phyloP scores from a whole-genome alignment of 495 filamentous ascomycete genomes.

The Xylaria palmicola region DNA sequence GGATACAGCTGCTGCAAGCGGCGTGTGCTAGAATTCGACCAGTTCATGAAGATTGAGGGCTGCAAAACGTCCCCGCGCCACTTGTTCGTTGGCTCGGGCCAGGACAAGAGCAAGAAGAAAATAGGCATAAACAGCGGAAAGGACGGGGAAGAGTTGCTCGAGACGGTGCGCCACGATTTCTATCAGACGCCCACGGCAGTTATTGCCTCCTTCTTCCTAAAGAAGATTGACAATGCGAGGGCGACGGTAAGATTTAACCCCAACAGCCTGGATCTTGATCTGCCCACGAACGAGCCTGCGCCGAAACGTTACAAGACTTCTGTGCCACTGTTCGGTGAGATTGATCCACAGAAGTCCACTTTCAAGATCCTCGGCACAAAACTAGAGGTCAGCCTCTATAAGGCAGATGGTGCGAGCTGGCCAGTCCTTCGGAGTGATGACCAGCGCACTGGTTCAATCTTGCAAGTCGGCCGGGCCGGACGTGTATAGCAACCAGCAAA shows the following conservation, averaged over 20 bases:
- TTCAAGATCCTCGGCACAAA: conserved; percentile 95
- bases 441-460: conserved; percentile 70
- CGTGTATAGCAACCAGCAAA: conserved; percentile 46
- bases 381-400: conserved; percentile 80
- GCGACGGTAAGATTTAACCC: conserved; percentile 67
- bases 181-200: conserved; percentile 87
- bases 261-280: conserved; percentile 65
- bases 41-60: conserved; percentile 93
- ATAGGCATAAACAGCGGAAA: conserved; percentile 33
- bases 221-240: conserved; percentile 86
- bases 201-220: conserved; percentile 90
- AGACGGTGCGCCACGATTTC: conserved; percentile 82
- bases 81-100: conserved; percentile 78
- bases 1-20: conserved; percentile 97
- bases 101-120: conserved; percentile 57
- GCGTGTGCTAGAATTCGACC: conserved; percentile 92
- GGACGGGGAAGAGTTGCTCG: conserved; percentile 58
- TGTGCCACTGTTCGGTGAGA: conserved; percentile 72
- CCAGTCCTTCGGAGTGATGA: conserved; percentile 87
- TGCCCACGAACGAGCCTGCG: conserved; percentile 73
- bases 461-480: conserved; percentile 79
- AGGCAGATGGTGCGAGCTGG: conserved; percentile 83
- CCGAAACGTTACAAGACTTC: conserved; percentile 75
- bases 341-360: conserved; percentile 69
- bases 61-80: conserved; percentile 81